Conservation (phyloP, 2,329 filamentous ascomycete genomes). For the Verticillium zaregamsianum region DNA sequence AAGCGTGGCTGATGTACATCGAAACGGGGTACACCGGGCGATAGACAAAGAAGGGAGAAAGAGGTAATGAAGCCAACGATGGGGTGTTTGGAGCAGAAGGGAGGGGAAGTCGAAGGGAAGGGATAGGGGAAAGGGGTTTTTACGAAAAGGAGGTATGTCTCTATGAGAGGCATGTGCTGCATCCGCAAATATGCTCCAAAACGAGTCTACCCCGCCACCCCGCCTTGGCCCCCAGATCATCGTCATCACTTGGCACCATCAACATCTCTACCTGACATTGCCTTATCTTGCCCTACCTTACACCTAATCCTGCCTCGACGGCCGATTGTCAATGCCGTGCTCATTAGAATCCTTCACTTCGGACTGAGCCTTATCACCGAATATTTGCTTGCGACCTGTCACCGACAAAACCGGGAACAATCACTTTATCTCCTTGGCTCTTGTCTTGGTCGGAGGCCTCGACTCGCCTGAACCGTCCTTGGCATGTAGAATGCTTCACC, state of each 20-base stretch:
- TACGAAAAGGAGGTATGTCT: no score
- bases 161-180: no score
- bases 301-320: neutral
- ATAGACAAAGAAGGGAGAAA: no score
- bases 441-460: neutral
- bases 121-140: no score
- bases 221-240: neutral
- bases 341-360: neutral
- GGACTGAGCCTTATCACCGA: neutral
- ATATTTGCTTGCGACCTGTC: neutral
- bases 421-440: neutral
- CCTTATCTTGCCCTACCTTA: no score
- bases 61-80: no score
- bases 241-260: neutral
- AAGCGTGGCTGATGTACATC: no score
- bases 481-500: no score
- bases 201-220: neutral
- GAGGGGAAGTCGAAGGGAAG: no score
- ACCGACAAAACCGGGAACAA: neutral
- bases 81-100: no score
- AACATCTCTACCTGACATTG: neutral
- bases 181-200: neutral
- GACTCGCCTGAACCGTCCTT: neutral
- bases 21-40: no score
- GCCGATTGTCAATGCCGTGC: neutral